Evolutionary conservation across 192 early-diverging fungal genomes (phyloP).

Genomic region (Coemansia aciculifera): DNA sequence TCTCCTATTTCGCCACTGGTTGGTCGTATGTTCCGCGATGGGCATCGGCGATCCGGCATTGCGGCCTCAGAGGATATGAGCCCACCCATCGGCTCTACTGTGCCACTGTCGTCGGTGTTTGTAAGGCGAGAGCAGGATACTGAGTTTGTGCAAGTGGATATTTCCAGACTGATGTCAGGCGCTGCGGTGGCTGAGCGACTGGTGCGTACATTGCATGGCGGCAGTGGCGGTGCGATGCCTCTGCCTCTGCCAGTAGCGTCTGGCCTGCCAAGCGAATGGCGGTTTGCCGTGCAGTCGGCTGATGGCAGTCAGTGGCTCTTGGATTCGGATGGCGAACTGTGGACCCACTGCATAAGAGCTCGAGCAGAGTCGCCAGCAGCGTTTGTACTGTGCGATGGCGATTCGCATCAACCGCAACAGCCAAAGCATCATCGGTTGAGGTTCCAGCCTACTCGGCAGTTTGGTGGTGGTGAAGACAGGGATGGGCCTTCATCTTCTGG

Average conservation of each 20-base stretch:
- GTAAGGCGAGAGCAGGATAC: constrained; percentile 14
- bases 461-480: neutral
- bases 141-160: constrained; percentile 18
- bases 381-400: constrained; percentile 19
- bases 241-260: neutral
- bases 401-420: neutral
- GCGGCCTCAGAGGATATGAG: neutral
- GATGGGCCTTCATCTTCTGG: constrained; percentile 10
- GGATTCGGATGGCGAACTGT: constrained; percentile 22
- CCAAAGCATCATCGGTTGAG: neutral
- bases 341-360: constrained; percentile 21
- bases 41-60: neutral
- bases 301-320: constrained; percentile 4
- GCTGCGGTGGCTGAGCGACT: constrained; percentile 22
- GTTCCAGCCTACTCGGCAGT: neutral
- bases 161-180: constrained; percentile 19
- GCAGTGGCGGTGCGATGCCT: neutral
- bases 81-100: neutral
- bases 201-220: constrained; percentile 5
- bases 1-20: constrained; percentile 9
- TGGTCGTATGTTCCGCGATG: constrained; percentile 7
- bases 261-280: neutral
- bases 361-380: constrained; percentile 10
- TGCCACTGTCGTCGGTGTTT: constrained; percentile 12
- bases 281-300: constrained; percentile 5